These are phyloP conservation scores for Marchantia paleacea DNA, from an alignment of 225 moss, liverwort and hornwort species.

Conservation along the genomic window DNA sequence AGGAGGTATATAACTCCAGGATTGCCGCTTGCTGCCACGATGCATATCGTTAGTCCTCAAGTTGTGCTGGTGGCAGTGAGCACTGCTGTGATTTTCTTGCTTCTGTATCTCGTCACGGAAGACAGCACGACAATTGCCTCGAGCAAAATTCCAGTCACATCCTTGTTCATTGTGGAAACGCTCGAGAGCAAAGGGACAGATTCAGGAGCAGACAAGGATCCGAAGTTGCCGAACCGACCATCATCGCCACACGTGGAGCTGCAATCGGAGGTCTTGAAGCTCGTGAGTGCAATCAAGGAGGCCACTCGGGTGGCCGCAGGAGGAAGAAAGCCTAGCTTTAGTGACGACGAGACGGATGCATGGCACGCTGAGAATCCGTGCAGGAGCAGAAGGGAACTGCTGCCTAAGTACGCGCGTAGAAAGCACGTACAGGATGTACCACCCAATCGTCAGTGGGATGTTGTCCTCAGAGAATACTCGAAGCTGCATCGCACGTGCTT, in stretches of 20 bases:
- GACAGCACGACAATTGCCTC: too few relatives aligned
- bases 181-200: too few relatives aligned
- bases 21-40: too few relatives aligned
- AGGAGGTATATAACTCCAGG: too few relatives aligned
- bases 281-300: constrained; percentile 33
- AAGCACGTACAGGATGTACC: constrained; percentile 27
- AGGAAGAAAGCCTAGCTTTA: not conserved
- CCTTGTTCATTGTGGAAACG: too few relatives aligned
- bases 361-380: constrained; percentile 64
- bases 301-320: constrained; percentile 28
- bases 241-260: not conserved
- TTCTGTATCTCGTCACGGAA: too few relatives aligned
- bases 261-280: constrained; percentile 27
- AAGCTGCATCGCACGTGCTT: constrained; percentile 71
- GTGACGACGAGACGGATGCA: constrained; percentile 19
- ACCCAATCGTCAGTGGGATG: constrained; percentile 54
- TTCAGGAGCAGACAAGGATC: too few relatives aligned
- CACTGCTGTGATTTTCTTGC: too few relatives aligned
- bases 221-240: too few relatives aligned
- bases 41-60: too few relatives aligned
- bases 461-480: constrained; percentile 55
- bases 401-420: constrained; percentile 52
- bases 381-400: constrained; percentile 56
- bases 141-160: too few relatives aligned
- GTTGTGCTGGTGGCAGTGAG: too few relatives aligned